Conservation (phyloP, 768 basidiomycete genomes). For the Sistotremastrum niveocremeum region DNA sequence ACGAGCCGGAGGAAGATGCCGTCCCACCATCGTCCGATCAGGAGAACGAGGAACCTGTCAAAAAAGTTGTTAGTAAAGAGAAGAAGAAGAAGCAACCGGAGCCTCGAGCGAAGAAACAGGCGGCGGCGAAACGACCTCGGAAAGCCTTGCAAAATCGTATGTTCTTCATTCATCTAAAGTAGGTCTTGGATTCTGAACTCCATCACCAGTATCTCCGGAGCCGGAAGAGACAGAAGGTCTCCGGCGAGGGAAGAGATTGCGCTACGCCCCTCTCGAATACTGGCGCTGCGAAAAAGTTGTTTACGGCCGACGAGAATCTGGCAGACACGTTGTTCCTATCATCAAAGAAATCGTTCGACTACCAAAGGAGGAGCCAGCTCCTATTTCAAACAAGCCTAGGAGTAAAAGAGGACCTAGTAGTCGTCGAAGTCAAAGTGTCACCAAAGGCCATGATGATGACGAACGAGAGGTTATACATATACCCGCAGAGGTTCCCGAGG, state of each 20-base stretch:
- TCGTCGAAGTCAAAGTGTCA: conserved; percentile 8
- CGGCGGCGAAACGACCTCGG: conserved; percentile 16
- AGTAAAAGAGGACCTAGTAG: conserved; percentile 20
- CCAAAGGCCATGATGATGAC: conserved; percentile 26
- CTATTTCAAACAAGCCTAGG: conserved; percentile 26
- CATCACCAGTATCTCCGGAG: conserved; percentile 7
- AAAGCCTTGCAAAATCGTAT: conserved; percentile 13
- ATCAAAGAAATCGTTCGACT: conserved; percentile 18
- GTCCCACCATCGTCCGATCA: neutral
- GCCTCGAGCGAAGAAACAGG: conserved; percentile 14
- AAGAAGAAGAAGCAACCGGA: conserved; percentile 9
- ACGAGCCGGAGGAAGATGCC: conserved; percentile 13
- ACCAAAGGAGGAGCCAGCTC: conserved; percentile 20
- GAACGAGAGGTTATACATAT: conserved; percentile 11
- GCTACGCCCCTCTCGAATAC: conserved; percentile 67
- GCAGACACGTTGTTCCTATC: conserved; percentile 30
- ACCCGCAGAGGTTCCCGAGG: conserved; percentile 19
- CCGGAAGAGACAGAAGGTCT: conserved; percentile 31
- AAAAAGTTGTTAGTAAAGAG: conserved; percentile 7
- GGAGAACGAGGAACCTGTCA: conserved; percentile 12
- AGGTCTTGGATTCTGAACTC: conserved; percentile 9
- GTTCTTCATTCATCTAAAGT: conserved; percentile 1
- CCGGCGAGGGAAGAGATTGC: conserved; percentile 57
- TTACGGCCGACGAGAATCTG: conserved; percentile 51
- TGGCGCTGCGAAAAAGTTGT: conserved; percentile 91